Percentiles rank a stretch among this genome's conserved stretches.
phyloP scores from a whole-genome alignment of 495 filamentous ascomycete genomes.

The Aspergillus asperescens region DNA sequence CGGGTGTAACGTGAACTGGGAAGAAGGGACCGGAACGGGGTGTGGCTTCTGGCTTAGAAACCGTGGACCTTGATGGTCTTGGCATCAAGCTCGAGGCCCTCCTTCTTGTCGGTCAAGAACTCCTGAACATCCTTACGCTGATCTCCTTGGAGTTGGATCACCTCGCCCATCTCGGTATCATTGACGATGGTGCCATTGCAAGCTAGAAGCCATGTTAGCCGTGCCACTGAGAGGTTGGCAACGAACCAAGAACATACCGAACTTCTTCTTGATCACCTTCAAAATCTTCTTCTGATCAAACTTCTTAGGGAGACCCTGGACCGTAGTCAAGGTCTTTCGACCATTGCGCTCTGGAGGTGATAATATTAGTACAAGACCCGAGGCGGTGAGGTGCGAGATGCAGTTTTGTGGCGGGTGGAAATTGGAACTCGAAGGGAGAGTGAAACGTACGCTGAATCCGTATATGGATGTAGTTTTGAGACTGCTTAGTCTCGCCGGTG shows the following conservation, averaged over 20 bases:
- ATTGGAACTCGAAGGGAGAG: not conserved
- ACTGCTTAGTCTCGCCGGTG: conserved; percentile 84
- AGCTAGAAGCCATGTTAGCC: conserved; percentile 48
- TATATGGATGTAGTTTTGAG: conserved; percentile 99
- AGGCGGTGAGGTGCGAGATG: conserved; percentile 7
- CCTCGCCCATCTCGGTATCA: conserved; percentile 96
- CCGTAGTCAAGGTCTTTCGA: conserved; percentile 99
- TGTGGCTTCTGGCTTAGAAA: conserved; percentile 47
- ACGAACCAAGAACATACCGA: conserved; percentile 56
- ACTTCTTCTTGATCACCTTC: conserved; percentile 99
- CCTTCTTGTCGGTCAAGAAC: conserved; percentile 92
- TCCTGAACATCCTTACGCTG: conserved; percentile 98
- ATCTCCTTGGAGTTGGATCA: conserved; percentile 99
- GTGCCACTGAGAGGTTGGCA: not conserved
- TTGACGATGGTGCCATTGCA: conserved; percentile 99
- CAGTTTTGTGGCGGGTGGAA: not conserved
- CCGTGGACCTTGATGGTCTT: conserved; percentile 91
- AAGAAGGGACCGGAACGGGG: conserved; percentile 43
- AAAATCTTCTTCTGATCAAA: conserved; percentile 99
- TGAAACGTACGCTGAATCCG: conserved; percentile 90
- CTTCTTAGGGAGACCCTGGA: conserved; percentile 95
- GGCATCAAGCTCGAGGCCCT: conserved; percentile 82
- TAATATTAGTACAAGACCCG: conserved; percentile 21
- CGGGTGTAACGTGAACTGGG: conserved; percentile 38
- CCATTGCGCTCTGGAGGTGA: conserved; percentile 97